Base-by-base conservation (phyloP, 1,284 basidiomycete genomes). In the Anthracocystis panici-leucophaei region DNA sequence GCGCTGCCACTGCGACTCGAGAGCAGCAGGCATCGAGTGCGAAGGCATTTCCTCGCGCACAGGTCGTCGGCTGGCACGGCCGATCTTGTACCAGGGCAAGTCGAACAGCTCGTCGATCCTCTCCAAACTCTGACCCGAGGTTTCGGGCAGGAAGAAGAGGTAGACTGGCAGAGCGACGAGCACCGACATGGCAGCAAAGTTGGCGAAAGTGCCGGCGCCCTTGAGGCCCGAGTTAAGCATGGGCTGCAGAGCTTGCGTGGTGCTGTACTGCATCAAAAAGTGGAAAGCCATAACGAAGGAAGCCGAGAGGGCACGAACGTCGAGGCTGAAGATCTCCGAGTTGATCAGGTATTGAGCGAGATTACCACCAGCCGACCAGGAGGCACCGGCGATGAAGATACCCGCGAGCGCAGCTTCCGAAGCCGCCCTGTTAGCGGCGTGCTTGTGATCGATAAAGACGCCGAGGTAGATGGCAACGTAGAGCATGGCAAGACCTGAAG, bases 41-140 rank as follows among this genome's bases (percentile, higher is more conserved):
- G 51, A 48, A 25, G 72, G 72, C 44, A 75, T 42, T 48, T 75
- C 72, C 59, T 69, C 66, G 38, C 65, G 65, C 38, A 60, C 54
- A 11, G 72, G 72, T 25, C 72, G 55, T 44, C 72, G 58, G 44
- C 62, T 65, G 21, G 72, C 72, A 16, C 63, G 56, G 18, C 67
- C 72, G 31, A 75, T 75, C 64, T 70, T 75, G 67, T 75, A 75
- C 72, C 72, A 75, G 1, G 72, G 67, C 58, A 75, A 27, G 29
- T 75, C 72, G 57, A 75, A 75, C 9, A 75, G 58, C 64, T 75
- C 67, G 52, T 75, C 72, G 60, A 75, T 70, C 48, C 45, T 70
- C 72, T 75, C 72, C 35, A 75, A 54, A 55, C 63, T 66, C 72
- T 64, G 60, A n/a, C 72, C 72, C 49, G 67, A 66, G 2, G 72